Base-by-base conservation (phyloP, 2,329 filamentous ascomycete genomes). In the Fusarium sulawesiense region DNA sequence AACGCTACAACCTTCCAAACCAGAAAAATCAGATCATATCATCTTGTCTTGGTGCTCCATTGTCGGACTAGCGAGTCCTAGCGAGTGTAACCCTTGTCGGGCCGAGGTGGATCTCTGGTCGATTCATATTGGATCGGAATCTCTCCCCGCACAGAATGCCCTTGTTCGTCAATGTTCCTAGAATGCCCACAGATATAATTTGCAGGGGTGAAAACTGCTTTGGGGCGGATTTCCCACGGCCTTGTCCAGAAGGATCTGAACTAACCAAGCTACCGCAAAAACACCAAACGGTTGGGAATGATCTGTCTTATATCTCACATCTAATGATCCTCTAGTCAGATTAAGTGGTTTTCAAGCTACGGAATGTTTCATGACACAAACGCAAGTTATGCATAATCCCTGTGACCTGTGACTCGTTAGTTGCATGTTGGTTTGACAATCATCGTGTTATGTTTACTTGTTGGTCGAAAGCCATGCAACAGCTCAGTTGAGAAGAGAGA, bases 161-260 rank as follows among this genome's bases (percentile, higher is more conserved):
- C 34, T 37, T 37, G 34, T n/a, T 37, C 18, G 5, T 12, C 34
- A n/a, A 7, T 7, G 16, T 10, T 37, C 34, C 34, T 37, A 18
- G 10, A n/a, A n/a, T n/a, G 18, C 34, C 34, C 34, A 37, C 34
- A 37, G 18, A 37, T 18, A 6, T 9, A 11, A 11, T 3, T n/a
- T n/a, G 6, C 34, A 37, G 34, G 34, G 34, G 4, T 37, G 0
- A 10, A 3, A 18, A n/a, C 16, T 37, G 18, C 18, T 37, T 37
- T 0, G 13, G 13, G 13, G 13, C 1, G 2, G 13, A 29, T 29
- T 6, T 4, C 12, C 6, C 29, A 13, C 11, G 29, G 10, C 9
- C 16, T n/a, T 37, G 18, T 37, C 10, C 10, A n/a, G 34, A 37
- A 37, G 34, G 10, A 37, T 37, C 11, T n/a, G 10, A 37, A 4